phyloP scores from a whole-genome alignment of 2,329 filamentous ascomycete genomes.

The Cytospora schulzeri region DNA sequence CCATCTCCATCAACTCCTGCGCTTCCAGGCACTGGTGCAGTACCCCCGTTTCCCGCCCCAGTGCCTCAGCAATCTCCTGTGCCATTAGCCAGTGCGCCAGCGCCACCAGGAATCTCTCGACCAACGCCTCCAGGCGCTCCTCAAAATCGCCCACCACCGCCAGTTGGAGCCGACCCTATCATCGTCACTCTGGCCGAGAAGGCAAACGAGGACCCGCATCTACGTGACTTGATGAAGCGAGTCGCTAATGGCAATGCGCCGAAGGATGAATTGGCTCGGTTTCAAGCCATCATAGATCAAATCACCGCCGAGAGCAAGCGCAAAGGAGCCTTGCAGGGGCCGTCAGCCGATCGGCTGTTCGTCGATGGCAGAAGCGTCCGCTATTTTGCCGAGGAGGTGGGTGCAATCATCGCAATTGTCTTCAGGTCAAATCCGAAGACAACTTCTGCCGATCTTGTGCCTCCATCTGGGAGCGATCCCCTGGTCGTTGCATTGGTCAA shows the following conservation, averaged over 20 bases:
- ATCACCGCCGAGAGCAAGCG: constrained; percentile 64
- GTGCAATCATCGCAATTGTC: constrained; percentile 60
- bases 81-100: constrained; percentile 21
- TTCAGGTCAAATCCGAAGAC: constrained; percentile 61
- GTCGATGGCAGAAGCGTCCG: constrained; percentile 59
- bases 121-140: constrained; percentile 9
- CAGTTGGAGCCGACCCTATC: constrained; percentile 65
- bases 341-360: constrained; percentile 56
- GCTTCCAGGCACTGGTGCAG: constrained; percentile 10
- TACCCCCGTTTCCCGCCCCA: constrained; percentile 32
- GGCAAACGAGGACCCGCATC: constrained; percentile 70
- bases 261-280: constrained; percentile 70
- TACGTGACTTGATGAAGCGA: constrained; percentile 80
- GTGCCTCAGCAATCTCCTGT: constrained; percentile 25
- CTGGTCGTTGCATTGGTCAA: constrained; percentile 60
- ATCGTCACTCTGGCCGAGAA: constrained; percentile 78
- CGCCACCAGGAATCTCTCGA: constrained; percentile 20
- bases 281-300: constrained; percentile 80
- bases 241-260: constrained; percentile 76
- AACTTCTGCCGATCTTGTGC: constrained; percentile 53
- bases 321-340: constrained; percentile 52
- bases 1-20: constrained; percentile 36
- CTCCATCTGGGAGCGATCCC: constrained; percentile 57
- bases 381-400: constrained; percentile 62
- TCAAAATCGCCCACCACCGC: constrained; percentile 31